phyloP scores from a whole-genome alignment of 2,329 filamentous ascomycete genomes.

The Bipolaris victoriae region DNA sequence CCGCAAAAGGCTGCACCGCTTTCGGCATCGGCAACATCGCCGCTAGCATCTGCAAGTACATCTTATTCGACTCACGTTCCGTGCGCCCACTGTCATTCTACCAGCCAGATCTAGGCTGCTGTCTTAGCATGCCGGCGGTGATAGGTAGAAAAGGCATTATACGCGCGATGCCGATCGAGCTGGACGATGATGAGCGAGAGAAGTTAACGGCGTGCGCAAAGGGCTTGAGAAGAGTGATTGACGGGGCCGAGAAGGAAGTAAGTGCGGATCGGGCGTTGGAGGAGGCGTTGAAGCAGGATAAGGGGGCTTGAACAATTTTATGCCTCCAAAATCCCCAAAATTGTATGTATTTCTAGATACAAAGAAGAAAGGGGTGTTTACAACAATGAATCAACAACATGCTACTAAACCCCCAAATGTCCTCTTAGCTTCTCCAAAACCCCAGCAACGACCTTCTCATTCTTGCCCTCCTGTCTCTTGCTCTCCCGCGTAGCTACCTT shows the following conservation, averaged over 20 bases:
- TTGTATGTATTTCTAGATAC: neutral
- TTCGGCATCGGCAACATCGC: slow-evolving; percentile 59
- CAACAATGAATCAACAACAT: neutral
- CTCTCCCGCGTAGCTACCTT: slow-evolving; percentile 81
- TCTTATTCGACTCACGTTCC: slow-evolving; percentile 56
- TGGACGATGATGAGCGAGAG: slow-evolving; percentile 44
- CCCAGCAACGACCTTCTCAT: slow-evolving; percentile 52
- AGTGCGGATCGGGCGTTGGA: slow-evolving; percentile 34
- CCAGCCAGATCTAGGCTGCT: slow-evolving; percentile 56
- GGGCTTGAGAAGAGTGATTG: slow-evolving; percentile 46
- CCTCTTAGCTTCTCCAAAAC: slow-evolving; percentile 26
- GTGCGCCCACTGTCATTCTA: slow-evolving; percentile 59
- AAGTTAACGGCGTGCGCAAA: slow-evolving; percentile 45
- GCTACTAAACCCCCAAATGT: slow-evolving; percentile 10
- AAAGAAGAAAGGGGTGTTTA: too few relatives aligned
- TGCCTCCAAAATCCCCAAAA: too few relatives aligned
- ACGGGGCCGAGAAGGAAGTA: slow-evolving; percentile 47
- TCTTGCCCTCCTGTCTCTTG: slow-evolving; percentile 86
- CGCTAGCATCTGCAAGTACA: slow-evolving; percentile 58
- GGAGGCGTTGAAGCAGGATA: slow-evolving; percentile 33
- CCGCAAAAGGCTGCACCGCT: slow-evolving; percentile 58
- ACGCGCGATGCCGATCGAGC: slow-evolving; percentile 44
- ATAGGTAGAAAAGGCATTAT: slow-evolving; percentile 57
- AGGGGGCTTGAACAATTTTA: slow-evolving; percentile 7
- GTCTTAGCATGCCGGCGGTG: slow-evolving; percentile 58